These are phyloP conservation scores for Sistotremastrum niveocremeum DNA, from an alignment of 768 basidiomycete species.

Conservation along the genomic window DNA sequence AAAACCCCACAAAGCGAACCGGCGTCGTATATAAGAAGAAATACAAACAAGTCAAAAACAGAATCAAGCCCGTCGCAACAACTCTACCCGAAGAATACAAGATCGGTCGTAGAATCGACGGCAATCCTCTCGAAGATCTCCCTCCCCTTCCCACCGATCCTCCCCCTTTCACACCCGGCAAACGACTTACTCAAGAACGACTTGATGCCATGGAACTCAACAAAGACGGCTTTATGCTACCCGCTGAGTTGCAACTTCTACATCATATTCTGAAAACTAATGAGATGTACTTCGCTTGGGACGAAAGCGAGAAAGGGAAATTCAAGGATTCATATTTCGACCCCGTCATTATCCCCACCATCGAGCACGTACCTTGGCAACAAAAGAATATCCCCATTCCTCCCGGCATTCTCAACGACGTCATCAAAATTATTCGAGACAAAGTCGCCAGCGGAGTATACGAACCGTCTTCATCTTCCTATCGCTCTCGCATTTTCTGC, in stretches of 20 bases:
- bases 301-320: slow-evolving; percentile 20
- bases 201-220: slow-evolving; percentile 5
- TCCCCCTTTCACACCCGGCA: slow-evolving; percentile 3
- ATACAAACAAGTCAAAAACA: slow-evolving; percentile 13
- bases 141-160: slow-evolving; percentile 5
- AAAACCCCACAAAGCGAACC: too few species aligned
- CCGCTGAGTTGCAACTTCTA: slow-evolving; percentile 18
- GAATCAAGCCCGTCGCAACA: slow-evolving; percentile 9
- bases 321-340: slow-evolving; percentile 19
- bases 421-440: slow-evolving; percentile 17
- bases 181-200: slow-evolving; percentile 9
- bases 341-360: slow-evolving; percentile 20
- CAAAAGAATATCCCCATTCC: slow-evolving; percentile 16
- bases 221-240: slow-evolving; percentile 16
- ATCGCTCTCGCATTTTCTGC: slow-evolving; percentile 27
- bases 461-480: slow-evolving; percentile 25
- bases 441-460: slow-evolving; percentile 28
- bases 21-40: too few species aligned
- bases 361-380: slow-evolving; percentile 15
- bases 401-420: slow-evolving; percentile 14
- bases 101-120: slow-evolving; percentile 6
- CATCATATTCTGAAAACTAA: slow-evolving; percentile 21
- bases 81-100: slow-evolving; percentile 10
- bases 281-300: slow-evolving; percentile 25
- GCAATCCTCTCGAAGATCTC: slow-evolving; percentile 8